Evolutionary conservation across 257 asterid species (phyloP).

Genomic region (Capsicum chinense): DNA sequence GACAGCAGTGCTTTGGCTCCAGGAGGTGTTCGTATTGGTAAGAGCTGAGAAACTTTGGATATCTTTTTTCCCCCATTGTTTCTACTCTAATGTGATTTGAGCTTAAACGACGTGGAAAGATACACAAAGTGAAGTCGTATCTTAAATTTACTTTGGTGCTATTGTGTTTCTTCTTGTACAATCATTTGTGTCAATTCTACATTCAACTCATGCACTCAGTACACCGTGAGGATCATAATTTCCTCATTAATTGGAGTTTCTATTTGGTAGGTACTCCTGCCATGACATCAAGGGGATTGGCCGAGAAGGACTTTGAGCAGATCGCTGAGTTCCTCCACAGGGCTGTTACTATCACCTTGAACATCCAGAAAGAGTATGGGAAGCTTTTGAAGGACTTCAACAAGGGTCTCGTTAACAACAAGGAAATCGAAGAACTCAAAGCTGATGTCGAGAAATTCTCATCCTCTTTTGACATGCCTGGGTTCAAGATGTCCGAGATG

Average conservation of each 20-base stretch:
- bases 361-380: slow-evolving; percentile 89
- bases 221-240: neutral
- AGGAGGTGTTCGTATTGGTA: slow-evolving; percentile 99
- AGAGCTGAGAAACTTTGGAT: slow-evolving; percentile 26
- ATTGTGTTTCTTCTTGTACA: neutral
- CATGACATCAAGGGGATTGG: slow-evolving; percentile 97
- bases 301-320: slow-evolving; percentile 97
- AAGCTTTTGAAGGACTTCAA: slow-evolving; percentile 94
- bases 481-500: slow-evolving; percentile 92
- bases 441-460: slow-evolving; percentile 90
- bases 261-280: slow-evolving; percentile 81
- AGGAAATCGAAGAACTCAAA: slow-evolving; percentile 89
- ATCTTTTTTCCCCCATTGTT: neutral
- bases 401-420: slow-evolving; percentile 89
- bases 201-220: neutral
- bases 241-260: neutral
- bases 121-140: neutral
- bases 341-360: slow-evolving; percentile 77
- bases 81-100: neutral
- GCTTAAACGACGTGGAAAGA: too few species aligned
- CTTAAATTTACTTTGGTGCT: neutral
- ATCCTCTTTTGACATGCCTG: slow-evolving; percentile 90
- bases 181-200: neutral
- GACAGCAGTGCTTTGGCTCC: slow-evolving; percentile 99
- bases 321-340: slow-evolving; percentile 93